Conservation (phyloP, 2,329 filamentous ascomycete species). For the Sporothrix pallida region DNA sequence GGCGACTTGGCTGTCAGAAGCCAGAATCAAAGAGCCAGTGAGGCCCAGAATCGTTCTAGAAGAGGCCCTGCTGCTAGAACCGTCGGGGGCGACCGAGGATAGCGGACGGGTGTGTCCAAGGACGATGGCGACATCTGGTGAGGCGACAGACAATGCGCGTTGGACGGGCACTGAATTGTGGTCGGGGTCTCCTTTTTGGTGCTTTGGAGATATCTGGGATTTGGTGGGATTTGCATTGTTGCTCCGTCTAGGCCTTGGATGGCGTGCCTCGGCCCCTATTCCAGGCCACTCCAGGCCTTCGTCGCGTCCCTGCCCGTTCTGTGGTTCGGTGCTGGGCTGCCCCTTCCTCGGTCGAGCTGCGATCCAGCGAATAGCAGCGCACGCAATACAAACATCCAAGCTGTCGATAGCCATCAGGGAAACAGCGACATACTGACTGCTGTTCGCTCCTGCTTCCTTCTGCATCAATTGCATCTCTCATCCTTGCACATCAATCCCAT, state of each 20-base stretch:
- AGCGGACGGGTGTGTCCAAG: not conserved
- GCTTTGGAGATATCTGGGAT: not conserved
- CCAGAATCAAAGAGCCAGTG: not conserved
- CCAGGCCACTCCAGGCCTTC: not conserved
- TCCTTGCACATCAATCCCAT: not conserved
- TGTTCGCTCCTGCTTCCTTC: slow-evolving; percentile 3
- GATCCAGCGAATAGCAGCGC: slow-evolving; percentile 10
- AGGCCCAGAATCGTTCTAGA: slow-evolving; percentile 14
- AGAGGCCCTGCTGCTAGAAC: not conserved
- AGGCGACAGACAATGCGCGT: not conserved
- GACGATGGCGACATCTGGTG: slow-evolving; percentile 18
- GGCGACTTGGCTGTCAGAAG: slow-evolving; percentile 8
- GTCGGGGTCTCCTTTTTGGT: not conserved
- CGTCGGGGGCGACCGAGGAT: not conserved
- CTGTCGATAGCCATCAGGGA: not conserved
- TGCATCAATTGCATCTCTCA: not conserved
- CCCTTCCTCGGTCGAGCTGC: not conserved
- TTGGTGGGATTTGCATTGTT: slow-evolving; percentile 9
- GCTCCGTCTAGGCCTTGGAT: not conserved
- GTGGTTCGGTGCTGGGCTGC: not conserved
- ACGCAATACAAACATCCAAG: not conserved
- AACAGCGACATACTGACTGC: not conserved
- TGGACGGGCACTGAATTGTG: not conserved
- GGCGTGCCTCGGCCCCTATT: slow-evolving; percentile 18
- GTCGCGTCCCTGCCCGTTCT: slow-evolving; percentile 3